Evolutionary conservation across 2,329 filamentous ascomycete species (phyloP).

Genomic region (Penicillium sp.): DNA sequence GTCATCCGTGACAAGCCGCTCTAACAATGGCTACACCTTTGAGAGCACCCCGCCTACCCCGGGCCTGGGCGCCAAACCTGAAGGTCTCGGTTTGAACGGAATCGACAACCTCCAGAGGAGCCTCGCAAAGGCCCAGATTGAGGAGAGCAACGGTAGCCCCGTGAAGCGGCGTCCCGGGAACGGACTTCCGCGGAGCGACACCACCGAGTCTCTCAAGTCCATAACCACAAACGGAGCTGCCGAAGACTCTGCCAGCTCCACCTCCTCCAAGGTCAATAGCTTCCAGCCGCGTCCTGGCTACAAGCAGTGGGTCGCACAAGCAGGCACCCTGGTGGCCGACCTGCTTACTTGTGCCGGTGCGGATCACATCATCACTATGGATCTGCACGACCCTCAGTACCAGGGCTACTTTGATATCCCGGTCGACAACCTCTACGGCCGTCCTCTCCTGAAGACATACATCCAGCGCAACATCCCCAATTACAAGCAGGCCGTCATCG

Average conservation of each 20-base stretch:
- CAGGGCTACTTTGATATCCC: constrained; percentile 99
- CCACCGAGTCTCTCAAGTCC: constrained; percentile 36
- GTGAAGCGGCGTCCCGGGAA: constrained; percentile 44
- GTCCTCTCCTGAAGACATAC: constrained; percentile 55
- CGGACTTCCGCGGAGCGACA: constrained; percentile 37
- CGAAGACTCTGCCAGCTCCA: constrained; percentile 60
- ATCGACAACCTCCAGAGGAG: constrained; percentile 66
- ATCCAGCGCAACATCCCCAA: constrained; percentile 77
- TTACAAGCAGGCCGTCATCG: constrained; percentile 80
- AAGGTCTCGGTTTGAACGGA: constrained; percentile 64
- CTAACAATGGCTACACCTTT: constrained; percentile 66
- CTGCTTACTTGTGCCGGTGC: constrained; percentile 91
- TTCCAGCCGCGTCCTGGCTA: constrained; percentile 86
- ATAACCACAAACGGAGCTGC: constrained; percentile 48
- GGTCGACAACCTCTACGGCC: constrained; percentile 89
- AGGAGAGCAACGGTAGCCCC: constrained; percentile 45
- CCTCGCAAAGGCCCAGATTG: constrained; percentile 62
- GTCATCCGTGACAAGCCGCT: constrained; percentile 44
- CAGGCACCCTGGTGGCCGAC: constrained; percentile 89
- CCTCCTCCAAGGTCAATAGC: constrained; percentile 51
- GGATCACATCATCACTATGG: constrained; percentile 97
- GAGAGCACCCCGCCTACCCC: constrained; percentile 89
- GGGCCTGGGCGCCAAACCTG: constrained; percentile 58
- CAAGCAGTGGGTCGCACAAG: constrained; percentile 97
- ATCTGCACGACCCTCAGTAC: constrained; percentile 92